A percentile compares a stretch with the other conserved stretches of the same genome.
Conservation (phyloP, 768 basidiomycete genomes). For the Xerocomus brunneocitrinus region DNA sequence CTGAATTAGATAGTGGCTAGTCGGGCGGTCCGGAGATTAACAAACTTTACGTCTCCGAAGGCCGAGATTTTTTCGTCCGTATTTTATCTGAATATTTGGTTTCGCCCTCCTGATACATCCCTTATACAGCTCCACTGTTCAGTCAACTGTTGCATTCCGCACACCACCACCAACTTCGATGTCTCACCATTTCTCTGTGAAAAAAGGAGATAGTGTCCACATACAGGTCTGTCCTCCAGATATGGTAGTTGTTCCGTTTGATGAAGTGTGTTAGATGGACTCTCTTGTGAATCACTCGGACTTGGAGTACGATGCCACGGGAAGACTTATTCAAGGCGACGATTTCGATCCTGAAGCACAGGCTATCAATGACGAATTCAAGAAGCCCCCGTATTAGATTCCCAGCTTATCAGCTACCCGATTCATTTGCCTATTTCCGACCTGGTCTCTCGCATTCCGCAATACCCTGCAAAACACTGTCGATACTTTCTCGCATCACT, state of each 20-base stretch:
- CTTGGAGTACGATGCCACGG: conserved; percentile 54
- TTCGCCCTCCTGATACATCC: conserved; percentile 13
- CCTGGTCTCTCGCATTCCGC: background rate
- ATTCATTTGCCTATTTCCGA: background rate
- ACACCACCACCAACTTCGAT: conserved; percentile 30
- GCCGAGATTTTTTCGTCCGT: conserved; percentile 53
- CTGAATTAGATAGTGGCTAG: conserved; percentile 56
- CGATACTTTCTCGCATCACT: background rate
- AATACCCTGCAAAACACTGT: background rate
- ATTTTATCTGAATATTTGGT: conserved; percentile 14
- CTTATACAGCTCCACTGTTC: conserved; percentile 35
- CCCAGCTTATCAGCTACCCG: background rate
- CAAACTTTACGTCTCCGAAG: conserved; percentile 49
- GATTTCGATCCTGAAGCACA: conserved; percentile 58
- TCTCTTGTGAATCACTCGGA: conserved; percentile 50
- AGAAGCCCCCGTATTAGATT: conserved; percentile 44
- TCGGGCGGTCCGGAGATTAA: conserved; percentile 59
- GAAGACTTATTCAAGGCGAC: conserved; percentile 43
- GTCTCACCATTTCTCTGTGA: conserved; percentile 28
- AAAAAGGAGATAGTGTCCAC: conserved; percentile 49
- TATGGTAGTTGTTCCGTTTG: background rate
- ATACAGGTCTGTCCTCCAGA: conserved; percentile 44
- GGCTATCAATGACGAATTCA: conserved; percentile 57
- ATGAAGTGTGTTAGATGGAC: conserved; percentile 49
- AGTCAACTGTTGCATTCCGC: conserved; percentile 60